Evolutionary conservation across 2,329 filamentous ascomycete species (phyloP), one percentile per base, ranked within the genome.

Genomic region (Diplocarpon mali): DNA sequence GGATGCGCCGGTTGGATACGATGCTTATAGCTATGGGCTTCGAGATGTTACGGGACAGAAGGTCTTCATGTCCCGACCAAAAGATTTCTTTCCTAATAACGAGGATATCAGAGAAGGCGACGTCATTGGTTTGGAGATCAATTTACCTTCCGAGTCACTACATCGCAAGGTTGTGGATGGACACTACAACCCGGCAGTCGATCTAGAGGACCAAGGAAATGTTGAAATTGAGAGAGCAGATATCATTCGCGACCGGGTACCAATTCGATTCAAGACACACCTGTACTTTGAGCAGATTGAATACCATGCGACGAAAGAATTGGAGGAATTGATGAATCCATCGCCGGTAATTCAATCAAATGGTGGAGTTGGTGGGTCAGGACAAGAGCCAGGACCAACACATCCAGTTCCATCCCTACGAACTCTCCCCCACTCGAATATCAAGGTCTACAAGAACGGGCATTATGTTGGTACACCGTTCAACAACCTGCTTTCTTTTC

Each of bases 241-340:
- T 62, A 84, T 96, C 50, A 85, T 98, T 48, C 86, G 93, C 50
- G 93, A 98, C 64, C 85, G 92, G 39, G 87, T 95, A 36, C 89
- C 92, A 1, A 94, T 96, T 53, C 80, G 89, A 9, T 93, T 94
- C 69, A 95, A 95, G 64, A 80, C 83, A 35, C 87, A 93, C 62
- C 83, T 89, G 42, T 95, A 93, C 67, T 95, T 95, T 64, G 90
- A 96, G 65, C 83, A 86, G 60, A 84, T 88, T 52, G 88, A 94
- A 60, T 93, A 93, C 62, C 85, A 90, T 55, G 72, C 85, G 0
- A 83, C 83, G 10, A 93, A 94, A 61, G 83, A 93, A 53, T 78
- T 96, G 34, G 89, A 95, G 57, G 85, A 94, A 57, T 67, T 84
- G 15, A 81, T 88, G 71, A 85, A 85, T 58, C 80, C 80, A 1